These are phyloP conservation scores for Scytalidium lignicola DNA, from an alignment of 2,329 filamentous ascomycete genomes.

Conservation along the genomic window DNA sequence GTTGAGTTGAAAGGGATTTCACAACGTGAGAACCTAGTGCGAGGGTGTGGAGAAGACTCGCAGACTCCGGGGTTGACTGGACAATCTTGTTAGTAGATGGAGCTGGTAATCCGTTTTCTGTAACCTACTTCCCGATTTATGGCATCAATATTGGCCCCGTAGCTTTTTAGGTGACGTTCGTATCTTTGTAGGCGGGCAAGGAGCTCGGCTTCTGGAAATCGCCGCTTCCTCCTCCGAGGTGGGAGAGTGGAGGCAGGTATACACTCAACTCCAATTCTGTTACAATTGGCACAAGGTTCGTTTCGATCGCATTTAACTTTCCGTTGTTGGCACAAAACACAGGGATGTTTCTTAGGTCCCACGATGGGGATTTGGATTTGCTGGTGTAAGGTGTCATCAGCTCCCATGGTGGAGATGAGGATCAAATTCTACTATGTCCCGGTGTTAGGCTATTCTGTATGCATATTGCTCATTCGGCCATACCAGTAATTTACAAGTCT, in stretches of 20 bases:
- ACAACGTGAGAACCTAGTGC: background rate
- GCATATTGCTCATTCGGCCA: no score
- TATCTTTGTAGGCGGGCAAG: conserved; percentile 20
- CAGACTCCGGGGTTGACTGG: conserved; percentile 2
- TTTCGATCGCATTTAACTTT: conserved; percentile 25
- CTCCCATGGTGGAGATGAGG: background rate
- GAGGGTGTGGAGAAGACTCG: background rate
- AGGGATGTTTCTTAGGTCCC: conserved; percentile 14
- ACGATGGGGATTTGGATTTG: background rate
- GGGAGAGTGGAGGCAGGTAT: conserved; percentile 15
- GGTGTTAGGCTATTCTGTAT: no score
- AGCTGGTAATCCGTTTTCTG: background rate
- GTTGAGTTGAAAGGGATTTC: background rate
- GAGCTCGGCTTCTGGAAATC: conserved; percentile 23
- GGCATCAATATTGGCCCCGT: conserved; percentile 16
- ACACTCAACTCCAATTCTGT: conserved; percentile 19
- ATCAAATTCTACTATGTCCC: background rate
- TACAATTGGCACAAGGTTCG: conserved; percentile 22
- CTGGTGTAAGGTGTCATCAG: background rate
- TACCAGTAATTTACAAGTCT: no score
- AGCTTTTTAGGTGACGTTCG: conserved; percentile 16
- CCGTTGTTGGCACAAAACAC: conserved; percentile 22
- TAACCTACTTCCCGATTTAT: conserved; percentile 4
- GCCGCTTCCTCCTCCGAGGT: conserved; percentile 17
- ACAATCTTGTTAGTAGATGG: background rate